These are phyloP conservation scores for Vigna hirtella DNA, from an alignment of 306 rosid species.

Conservation along the genomic window DNA sequence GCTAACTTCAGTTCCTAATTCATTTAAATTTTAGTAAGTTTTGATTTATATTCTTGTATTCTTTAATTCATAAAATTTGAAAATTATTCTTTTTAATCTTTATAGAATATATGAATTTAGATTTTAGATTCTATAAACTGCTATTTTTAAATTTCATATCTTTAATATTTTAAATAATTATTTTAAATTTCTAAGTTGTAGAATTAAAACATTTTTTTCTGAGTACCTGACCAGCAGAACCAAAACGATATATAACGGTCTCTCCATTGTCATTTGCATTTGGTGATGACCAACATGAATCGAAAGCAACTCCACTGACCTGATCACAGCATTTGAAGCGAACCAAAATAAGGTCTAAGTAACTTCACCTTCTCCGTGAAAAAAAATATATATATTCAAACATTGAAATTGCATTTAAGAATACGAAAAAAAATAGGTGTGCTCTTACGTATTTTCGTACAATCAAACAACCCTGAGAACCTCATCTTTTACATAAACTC, in stretches of 20 bases:
- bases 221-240: conserved; percentile 96
- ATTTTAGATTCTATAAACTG: no score
- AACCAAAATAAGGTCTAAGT: conserved; percentile 34
- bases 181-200: background rate
- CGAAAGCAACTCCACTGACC: conserved; percentile 99
- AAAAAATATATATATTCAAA: no score
- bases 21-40: no score
- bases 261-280: conserved; percentile 78
- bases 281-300: conserved; percentile 95
- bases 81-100: no score
- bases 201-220: background rate
- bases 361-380: no score
- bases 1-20: no score
- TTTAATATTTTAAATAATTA: no score
- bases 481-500: background rate
- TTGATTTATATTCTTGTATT: no score
- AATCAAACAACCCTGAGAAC: background rate
- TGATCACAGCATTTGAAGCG: conserved; percentile 51
- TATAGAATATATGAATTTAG: no score
- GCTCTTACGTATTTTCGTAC: background rate
- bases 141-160: no score
- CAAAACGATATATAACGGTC: conserved; percentile 84
- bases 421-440: background rate
- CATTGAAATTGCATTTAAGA: no score
- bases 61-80: no score